These are phyloP conservation scores for Aethionema arabicum DNA, from an alignment of 345 rosid genomes.

Conservation along the genomic window DNA sequence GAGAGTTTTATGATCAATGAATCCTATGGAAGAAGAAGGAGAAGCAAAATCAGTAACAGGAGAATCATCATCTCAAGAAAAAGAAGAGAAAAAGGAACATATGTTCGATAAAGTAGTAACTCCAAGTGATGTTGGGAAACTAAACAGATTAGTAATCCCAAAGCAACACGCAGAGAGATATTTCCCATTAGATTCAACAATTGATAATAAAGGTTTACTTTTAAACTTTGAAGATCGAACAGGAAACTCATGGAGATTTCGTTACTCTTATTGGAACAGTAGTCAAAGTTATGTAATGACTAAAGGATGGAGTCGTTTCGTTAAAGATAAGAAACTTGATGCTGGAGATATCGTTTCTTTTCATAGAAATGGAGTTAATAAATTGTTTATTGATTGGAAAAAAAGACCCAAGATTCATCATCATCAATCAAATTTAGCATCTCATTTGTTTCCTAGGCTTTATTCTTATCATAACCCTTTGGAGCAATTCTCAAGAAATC, in stretches of 20 bases:
- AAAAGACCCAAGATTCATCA: slow-evolving; percentile 54
- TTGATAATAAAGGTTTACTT: slow-evolving; percentile 68
- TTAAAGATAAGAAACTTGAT: slow-evolving; percentile 91
- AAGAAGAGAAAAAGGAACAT: slow-evolving; percentile 49
- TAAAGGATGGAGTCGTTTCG: slow-evolving; percentile 98
- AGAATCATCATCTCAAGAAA: slow-evolving; percentile 24
- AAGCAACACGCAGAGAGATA: slow-evolving; percentile 82
- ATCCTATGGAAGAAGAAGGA: slow-evolving; percentile 43
- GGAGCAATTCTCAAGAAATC: slow-evolving; percentile 24
- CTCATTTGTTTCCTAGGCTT: slow-evolving; percentile 56
- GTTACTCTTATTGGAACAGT: slow-evolving; percentile 94
- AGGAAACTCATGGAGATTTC: slow-evolving; percentile 80
- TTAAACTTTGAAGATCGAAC: slow-evolving; percentile 78
- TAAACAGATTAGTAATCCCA: slow-evolving; percentile 75
- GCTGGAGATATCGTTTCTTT: slow-evolving; percentile 92
- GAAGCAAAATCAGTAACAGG: slow-evolving; percentile 26
- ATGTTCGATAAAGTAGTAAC: slow-evolving; percentile 89
- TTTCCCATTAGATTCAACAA: slow-evolving; percentile 60
- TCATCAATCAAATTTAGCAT: slow-evolving; percentile 30
- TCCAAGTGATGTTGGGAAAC: slow-evolving; percentile 86
- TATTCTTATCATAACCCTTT: slow-evolving; percentile 48
- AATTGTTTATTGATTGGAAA: slow-evolving; percentile 83
- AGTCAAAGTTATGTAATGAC: slow-evolving; percentile 99
- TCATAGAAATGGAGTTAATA: slow-evolving; percentile 61
- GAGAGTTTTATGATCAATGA: slow-evolving; percentile 41